Base-by-base conservation (phyloP, 2,329 filamentous ascomycete genomes). In the Nothopassalora personata region DNA sequence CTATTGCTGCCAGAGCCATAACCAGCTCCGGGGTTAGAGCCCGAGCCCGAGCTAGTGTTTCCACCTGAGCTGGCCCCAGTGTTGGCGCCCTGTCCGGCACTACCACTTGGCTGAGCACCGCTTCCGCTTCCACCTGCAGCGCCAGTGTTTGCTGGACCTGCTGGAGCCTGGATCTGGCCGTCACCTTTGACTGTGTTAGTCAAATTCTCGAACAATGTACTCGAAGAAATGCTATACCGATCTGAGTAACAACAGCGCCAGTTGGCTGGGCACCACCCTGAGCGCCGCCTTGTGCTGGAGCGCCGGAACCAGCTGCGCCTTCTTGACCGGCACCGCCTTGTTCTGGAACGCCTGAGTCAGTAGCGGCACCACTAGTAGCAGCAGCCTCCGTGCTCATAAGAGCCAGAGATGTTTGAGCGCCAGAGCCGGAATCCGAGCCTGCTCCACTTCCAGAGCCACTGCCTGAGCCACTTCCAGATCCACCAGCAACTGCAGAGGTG, bases 211-310 rank as follows among this genome's bases (percentile, higher is more conserved):
- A 27, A 49, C 18, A 9, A 11, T 11, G 23, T 13, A 10, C 19
- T 10, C 7, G 23, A 43, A 33, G 6, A 9, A 7, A 15, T 43
- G 6, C 28, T 31, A 5, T 34, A 58, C 56, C 56, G 43, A 54
- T 59, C 46, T 59, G 57, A 19, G 18, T 59, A 13, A 56, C 52
- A 46, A 55, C 34, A 23, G 33, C 48, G 27, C 55, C 55, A 27
- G 48, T 45, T 27, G 55, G 27, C 31, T 30, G 28, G 30, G 55
- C 18, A 27, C 19, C 28, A 18, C 46, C 46, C 11, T 15, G 7
- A 23, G 47, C 13, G n/a, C 15, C 18, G 23, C 28, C 19, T 23
- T 15, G 19, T 19, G 15, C 54, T 6, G 31, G 13, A 15, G 34
- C 39, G n/a, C 18, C 36, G 8, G 27, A 45, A 4, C 7, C 28